Base-by-base conservation (phyloP, 1,284 basidiomycete genomes). In the Rhodofomes roseus region DNA sequence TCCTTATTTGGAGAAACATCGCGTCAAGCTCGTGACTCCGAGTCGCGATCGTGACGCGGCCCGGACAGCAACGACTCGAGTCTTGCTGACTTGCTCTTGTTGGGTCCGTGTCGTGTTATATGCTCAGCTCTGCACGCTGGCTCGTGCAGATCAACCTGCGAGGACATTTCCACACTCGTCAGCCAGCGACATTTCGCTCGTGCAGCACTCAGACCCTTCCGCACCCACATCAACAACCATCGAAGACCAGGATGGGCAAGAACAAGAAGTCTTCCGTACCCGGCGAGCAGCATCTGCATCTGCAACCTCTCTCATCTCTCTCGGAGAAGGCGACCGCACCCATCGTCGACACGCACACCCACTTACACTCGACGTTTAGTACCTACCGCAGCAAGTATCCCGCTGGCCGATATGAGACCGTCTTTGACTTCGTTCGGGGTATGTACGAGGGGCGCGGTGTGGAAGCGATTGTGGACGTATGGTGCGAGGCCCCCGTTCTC, bases 281-380 rank as follows among this genome's bases (percentile, higher is more conserved):
- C 11, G 43, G 60, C 18, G 73, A 74, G 54, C 62, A 66, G 43
- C 57, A 65, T 41, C 66, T 74, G 20, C 34, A 68, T 12, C 66
- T 74, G 2, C 72, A 71, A 4, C 55, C 62, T 8, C 71, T 71
- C 54, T 58, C 66, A 16, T 66, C 41, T 46, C 63, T 57, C 27
- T n/a, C 40, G 20, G 12, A 16, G 8, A 16, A 36, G 1, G 7
- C 7, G 40, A 39, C 48, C 41, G 58, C 74, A 0, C 76, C 83
- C 1, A 84, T 93, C 65, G 77, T 92, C 12, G 91, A 93, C 72
- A 93, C 91, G 0, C 91, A 93, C 71, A 92, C 89, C 0, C 91
- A 93, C 67, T 74, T 93, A 12, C 77, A 85, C 12, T 84, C 87
- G 0, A 93, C 90, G 0, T 93, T 83, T 65, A 76, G 79, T 1